Conservation (phyloP, 306 rosid species). For the Sphenostylis stenocarpa region DNA sequence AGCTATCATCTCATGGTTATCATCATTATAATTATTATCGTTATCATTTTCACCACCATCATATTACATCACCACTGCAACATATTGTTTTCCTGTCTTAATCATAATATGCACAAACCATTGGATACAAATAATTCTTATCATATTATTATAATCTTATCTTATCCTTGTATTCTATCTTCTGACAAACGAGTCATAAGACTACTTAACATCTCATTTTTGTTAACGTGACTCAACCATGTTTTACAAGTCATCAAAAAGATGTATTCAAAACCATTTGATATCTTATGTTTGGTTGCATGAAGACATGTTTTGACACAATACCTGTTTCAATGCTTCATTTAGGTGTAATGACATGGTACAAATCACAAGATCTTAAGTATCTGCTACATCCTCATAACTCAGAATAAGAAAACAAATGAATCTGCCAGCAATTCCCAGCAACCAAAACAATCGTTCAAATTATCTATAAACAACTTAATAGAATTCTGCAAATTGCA, state of each 20-base stretch:
- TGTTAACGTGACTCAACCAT: not conserved
- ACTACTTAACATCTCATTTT: not conserved
- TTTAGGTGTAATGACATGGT: not conserved
- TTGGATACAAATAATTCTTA: too few species aligned
- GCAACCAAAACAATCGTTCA: not conserved
- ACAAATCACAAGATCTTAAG: not conserved
- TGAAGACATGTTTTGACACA: not conserved
- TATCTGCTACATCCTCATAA: not conserved
- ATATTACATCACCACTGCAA: too few species aligned
- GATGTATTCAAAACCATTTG: too few species aligned
- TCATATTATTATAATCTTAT: too few species aligned
- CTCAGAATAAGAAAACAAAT: not conserved
- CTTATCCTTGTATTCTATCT: too few species aligned
- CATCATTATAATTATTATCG: too few species aligned
- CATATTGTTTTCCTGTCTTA: too few species aligned
- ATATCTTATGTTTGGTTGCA: not conserved
- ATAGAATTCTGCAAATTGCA: not conserved
- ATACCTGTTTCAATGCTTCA: not conserved
- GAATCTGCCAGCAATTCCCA: not conserved
- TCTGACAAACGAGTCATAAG: too few species aligned
- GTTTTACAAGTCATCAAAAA: not conserved
- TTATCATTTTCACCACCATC: too few species aligned
- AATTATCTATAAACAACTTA: not conserved
- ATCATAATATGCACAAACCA: too few species aligned
- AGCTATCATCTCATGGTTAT: too few species aligned